phyloP scores from a whole-genome alignment of 176 grass and related monocot genomes.

The Eleusine coracana region DNA sequence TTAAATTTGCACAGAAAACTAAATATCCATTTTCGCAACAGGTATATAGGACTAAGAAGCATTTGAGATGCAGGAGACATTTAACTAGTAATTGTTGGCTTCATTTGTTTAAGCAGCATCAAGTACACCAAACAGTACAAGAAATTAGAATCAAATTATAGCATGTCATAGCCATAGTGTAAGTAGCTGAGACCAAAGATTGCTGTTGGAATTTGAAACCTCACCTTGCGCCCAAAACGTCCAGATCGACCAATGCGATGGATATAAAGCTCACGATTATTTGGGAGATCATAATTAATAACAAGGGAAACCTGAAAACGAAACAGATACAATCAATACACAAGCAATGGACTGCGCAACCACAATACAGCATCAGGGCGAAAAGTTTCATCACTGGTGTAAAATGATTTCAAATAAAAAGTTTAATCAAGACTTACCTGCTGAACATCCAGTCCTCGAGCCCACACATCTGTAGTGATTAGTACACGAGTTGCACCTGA shows the following conservation, averaged over 20 bases:
- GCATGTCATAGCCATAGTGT: background rate
- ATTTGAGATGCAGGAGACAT: background rate
- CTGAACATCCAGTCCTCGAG: constrained; percentile 87
- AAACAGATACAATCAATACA: background rate
- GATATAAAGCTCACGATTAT: constrained; percentile 98
- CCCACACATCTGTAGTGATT: constrained; percentile 96
- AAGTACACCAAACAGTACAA: background rate
- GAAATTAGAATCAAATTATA: background rate
- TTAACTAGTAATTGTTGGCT: background rate
- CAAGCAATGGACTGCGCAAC: background rate
- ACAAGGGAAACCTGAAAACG: constrained; percentile 89
- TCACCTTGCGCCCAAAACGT: constrained; percentile 96
- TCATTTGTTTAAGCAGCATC: background rate
- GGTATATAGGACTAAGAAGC: background rate
- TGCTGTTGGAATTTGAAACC: background rate
- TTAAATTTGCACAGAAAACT: background rate
- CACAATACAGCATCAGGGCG: background rate
- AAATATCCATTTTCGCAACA: background rate
- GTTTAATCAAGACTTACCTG: constrained; percentile 51
- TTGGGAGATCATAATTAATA: constrained; percentile 96
- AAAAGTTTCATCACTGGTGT: background rate
- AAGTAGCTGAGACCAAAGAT: background rate
- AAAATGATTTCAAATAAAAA: constrained; percentile 23
- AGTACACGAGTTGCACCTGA: constrained; percentile 74
- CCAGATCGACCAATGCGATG: constrained; percentile 95